phyloP scores from a whole-genome alignment of 2,329 filamentous ascomycete genomes.

The Tothia fuscella region DNA sequence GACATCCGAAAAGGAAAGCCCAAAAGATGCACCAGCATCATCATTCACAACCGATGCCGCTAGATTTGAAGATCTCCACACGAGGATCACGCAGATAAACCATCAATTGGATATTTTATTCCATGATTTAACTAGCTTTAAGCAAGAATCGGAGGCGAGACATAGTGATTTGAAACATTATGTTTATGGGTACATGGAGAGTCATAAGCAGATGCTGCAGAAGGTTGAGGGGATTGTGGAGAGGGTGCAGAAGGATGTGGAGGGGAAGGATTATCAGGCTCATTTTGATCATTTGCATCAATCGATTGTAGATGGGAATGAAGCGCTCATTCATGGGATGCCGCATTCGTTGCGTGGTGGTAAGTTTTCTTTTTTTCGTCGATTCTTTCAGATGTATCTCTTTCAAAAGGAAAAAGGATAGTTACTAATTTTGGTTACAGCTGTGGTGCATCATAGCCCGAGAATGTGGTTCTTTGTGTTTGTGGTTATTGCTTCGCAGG shows the following conservation, averaged over 20 bases:
- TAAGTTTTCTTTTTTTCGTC: neutral
- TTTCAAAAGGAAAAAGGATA: too few relatives aligned
- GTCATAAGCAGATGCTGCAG: constrained; percentile 38
- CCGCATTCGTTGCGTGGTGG: constrained; percentile 20
- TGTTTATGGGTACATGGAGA: constrained; percentile 14
- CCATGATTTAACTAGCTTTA: constrained; percentile 41
- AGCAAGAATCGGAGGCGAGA: constrained; percentile 42
- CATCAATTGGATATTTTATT: constrained; percentile 56
- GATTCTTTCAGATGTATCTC: too few relatives aligned
- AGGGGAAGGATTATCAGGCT: constrained; percentile 44
- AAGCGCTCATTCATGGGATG: constrained; percentile 38
- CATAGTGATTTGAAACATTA: constrained; percentile 39
- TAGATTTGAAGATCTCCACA: constrained; percentile 78
- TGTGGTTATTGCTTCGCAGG: constrained; percentile 62
- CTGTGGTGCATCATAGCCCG: neutral
- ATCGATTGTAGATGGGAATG: constrained; percentile 41
- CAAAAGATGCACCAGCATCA: constrained; percentile 23
- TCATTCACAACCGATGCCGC: constrained; percentile 33
- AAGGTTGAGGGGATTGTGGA: too few relatives aligned
- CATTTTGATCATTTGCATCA: constrained; percentile 43
- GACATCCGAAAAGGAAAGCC: constrained; percentile 3
- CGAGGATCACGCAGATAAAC: constrained; percentile 62
- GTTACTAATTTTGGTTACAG: too few relatives aligned
- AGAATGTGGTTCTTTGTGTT: constrained; percentile 53
- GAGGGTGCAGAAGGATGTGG: too few relatives aligned